phyloP scores from a whole-genome alignment of 169 alveolate genomes.

The Theileria orientalis region DNA sequence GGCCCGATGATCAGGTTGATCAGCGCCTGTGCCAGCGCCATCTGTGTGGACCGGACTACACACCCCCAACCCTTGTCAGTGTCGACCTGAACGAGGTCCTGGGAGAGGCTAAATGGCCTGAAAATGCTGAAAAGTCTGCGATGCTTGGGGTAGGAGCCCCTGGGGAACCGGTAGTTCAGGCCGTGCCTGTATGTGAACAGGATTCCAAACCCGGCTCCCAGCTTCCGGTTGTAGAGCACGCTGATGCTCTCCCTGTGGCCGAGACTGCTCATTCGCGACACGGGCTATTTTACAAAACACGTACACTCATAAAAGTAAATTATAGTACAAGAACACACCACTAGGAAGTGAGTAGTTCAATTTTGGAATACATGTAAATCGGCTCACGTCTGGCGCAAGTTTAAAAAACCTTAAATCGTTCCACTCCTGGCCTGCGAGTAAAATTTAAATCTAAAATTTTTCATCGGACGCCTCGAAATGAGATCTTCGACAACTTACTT shows the following conservation, averaged over 20 bases:
- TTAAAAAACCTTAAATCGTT: too few relatives aligned
- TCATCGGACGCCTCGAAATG: too few relatives aligned
- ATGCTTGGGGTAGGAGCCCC: background rate
- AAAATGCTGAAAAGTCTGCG: constrained; percentile 1
- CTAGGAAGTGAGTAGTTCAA: too few relatives aligned
- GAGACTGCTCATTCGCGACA: background rate
- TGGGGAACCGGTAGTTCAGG: constrained; percentile 19
- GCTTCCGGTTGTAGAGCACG: background rate
- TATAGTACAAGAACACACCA: too few relatives aligned
- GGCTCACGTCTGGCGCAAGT: too few relatives aligned
- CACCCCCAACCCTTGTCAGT: constrained; percentile 77
- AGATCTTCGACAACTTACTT: too few relatives aligned
- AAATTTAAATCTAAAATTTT: too few relatives aligned
- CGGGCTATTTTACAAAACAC: too few relatives aligned
- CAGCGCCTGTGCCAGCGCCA: constrained; percentile 70
- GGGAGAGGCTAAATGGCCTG: constrained; percentile 30
- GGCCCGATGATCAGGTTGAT: constrained; percentile 24
- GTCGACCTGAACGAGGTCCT: constrained; percentile 8
- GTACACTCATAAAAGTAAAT: too few relatives aligned
- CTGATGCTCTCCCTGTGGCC: background rate
- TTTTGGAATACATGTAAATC: too few relatives aligned
- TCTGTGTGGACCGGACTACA: constrained; percentile 70
- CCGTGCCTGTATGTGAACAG: constrained; percentile 55
- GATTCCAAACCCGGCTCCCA: constrained; percentile 17
- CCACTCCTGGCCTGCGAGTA: too few relatives aligned